Evolutionary conservation across 2,329 filamentous ascomycete genomes (phyloP).

Genomic region (Penicillium sp.): DNA sequence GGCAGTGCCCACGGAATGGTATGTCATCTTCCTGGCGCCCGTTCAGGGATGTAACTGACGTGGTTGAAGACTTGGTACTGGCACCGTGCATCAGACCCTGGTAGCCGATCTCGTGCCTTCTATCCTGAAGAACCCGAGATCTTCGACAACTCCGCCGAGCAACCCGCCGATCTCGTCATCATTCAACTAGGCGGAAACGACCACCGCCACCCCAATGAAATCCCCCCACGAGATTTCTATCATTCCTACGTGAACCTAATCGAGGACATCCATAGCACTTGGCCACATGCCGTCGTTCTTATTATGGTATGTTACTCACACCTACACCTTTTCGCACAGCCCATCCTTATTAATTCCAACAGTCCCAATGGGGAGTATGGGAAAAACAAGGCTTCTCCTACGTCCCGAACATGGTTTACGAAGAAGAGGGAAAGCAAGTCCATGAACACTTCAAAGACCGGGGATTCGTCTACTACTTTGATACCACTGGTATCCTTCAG

Average conservation of each 20-base stretch:
- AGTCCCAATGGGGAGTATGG: constrained; percentile 60
- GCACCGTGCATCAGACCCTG: constrained; percentile 59
- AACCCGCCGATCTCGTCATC: constrained; percentile 43
- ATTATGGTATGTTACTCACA: constrained; percentile 31
- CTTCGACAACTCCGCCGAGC: constrained; percentile 26
- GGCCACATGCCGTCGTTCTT: constrained; percentile 45
- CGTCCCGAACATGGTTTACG: constrained; percentile 49
- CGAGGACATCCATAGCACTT: constrained; percentile 41
- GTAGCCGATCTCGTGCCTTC: constrained; percentile 46
- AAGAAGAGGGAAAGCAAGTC: constrained; percentile 53
- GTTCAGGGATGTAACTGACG: constrained; percentile 2
- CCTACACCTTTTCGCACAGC: not conserved
- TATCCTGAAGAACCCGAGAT: constrained; percentile 39
- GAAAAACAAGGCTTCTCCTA: constrained; percentile 53
- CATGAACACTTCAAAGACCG: constrained; percentile 53
- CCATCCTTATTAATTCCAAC: not conserved
- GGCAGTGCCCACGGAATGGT: constrained; percentile 52
- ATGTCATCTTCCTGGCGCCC: not conserved
- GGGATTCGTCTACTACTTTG: constrained; percentile 62
- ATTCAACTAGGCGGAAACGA: constrained; percentile 53
- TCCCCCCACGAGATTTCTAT: constrained; percentile 40
- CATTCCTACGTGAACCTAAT: constrained; percentile 45
- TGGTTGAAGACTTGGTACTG: constrained; percentile 52
- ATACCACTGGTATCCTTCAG: constrained; percentile 61
- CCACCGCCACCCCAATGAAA: constrained; percentile 44